A percentile compares a stretch with the other conserved stretches of the same genome.
These are phyloP conservation scores for Nephelium lappaceum DNA, from an alignment of 345 rosid species.

Conservation along the genomic window DNA sequence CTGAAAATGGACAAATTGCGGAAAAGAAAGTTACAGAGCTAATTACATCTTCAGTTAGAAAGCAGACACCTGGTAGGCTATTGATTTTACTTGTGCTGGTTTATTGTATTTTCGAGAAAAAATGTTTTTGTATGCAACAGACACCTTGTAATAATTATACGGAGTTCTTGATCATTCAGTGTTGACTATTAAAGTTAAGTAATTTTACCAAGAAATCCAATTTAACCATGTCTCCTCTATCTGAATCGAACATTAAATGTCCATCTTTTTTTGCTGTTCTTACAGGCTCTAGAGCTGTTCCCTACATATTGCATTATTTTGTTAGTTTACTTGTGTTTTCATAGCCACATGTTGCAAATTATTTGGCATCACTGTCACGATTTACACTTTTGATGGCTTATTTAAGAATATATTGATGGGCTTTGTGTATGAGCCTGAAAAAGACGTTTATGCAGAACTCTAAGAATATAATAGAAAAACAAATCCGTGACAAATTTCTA, in stretches of 20 bases:
- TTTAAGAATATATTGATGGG: too few relatives aligned
- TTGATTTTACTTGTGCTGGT: neutral
- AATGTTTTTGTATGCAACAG: neutral
- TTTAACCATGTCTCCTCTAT: neutral
- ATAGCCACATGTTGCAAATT: neutral
- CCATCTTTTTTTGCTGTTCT: neutral
- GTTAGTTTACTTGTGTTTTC: constrained; percentile 8
- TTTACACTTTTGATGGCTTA: too few relatives aligned
- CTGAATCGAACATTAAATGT: constrained; percentile 5
- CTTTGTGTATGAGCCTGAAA: neutral
- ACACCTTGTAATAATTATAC: neutral
- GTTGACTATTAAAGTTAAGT: neutral
- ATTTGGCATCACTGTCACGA: too few relatives aligned
- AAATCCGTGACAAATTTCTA: neutral
- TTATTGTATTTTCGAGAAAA: neutral
- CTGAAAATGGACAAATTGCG: constrained; percentile 52
- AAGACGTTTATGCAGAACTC: neutral
- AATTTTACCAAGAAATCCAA: constrained; percentile 2
- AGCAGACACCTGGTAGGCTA: constrained; percentile 49
- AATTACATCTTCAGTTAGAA: constrained; percentile 69
- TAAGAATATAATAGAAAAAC: neutral
- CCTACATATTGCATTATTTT: neutral
- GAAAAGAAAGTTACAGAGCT: constrained; percentile 56
- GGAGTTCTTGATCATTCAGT: neutral
- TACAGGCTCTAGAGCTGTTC: neutral